These are phyloP conservation scores for Lindgomyces ingoldianus DNA, from an alignment of 495 filamentous ascomycete genomes.

Conservation along the genomic window DNA sequence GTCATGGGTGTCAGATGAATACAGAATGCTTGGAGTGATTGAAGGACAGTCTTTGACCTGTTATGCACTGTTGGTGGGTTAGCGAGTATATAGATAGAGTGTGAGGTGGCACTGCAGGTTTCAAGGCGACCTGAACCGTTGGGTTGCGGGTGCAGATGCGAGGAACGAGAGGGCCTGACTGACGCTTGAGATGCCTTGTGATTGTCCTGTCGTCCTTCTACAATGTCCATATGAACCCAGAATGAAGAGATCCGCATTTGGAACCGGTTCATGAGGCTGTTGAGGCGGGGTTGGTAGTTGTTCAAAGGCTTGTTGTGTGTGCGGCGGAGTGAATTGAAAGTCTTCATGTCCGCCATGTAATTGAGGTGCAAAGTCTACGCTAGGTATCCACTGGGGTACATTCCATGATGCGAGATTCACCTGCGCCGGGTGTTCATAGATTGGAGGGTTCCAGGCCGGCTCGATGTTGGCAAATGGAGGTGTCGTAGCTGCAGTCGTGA, in stretches of 20 bases:
- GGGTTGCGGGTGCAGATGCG: not conserved
- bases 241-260: slow-evolving; percentile 11
- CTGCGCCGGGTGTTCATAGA: slow-evolving; percentile 8
- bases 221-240: slow-evolving; percentile 1
- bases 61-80: not conserved
- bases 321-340: slow-evolving; percentile 10
- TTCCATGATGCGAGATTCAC: slow-evolving; percentile 12
- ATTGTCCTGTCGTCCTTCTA: not conserved
- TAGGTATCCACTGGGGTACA: slow-evolving; percentile 19
- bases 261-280: slow-evolving; percentile 3
- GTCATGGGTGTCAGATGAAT: too few species aligned
- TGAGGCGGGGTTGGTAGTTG: slow-evolving; percentile 13
- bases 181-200: not conserved
- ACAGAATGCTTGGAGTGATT: not conserved
- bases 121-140: not conserved
- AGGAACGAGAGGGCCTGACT: not conserved
- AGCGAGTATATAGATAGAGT: not conserved
- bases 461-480: slow-evolving; percentile 6
- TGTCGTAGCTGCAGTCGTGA: not conserved
- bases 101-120: not conserved
- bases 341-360: not conserved
- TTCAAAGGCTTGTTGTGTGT: slow-evolving; percentile 12
- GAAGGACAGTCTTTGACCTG: not conserved
- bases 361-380: slow-evolving; percentile 9
- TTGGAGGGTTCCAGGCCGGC: slow-evolving; percentile 7